Conservation (phyloP, 2,329 filamentous ascomycete species). For the Lachnellula subtilissima region DNA sequence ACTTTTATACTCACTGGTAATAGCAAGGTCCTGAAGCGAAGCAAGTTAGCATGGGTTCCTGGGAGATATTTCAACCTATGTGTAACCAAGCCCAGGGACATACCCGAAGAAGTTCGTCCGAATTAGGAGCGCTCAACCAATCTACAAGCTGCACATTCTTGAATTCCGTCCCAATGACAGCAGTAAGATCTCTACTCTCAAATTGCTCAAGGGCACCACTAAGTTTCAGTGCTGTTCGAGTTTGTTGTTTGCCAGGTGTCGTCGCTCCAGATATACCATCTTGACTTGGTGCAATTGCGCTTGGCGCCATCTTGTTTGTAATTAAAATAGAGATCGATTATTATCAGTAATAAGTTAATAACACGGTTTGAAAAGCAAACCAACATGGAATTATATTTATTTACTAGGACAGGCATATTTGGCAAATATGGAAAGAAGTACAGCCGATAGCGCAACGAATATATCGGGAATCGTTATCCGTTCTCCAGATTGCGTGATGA, state of each 20-base stretch:
- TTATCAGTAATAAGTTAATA: too few species aligned
- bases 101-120: slow-evolving; percentile 52
- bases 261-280: not conserved
- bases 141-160: slow-evolving; percentile 53
- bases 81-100: too few species aligned
- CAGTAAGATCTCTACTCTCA: slow-evolving; percentile 54
- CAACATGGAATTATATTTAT: too few species aligned
- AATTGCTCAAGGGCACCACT: slow-evolving; percentile 30
- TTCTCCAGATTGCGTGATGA: too few species aligned
- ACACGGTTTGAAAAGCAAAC: too few species aligned
- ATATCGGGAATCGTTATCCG: too few species aligned
- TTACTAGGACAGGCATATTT: too few species aligned
- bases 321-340: not conserved
- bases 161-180: slow-evolving; percentile 57
- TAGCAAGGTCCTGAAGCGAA: slow-evolving; percentile 44
- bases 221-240: not conserved
- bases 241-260: not conserved
- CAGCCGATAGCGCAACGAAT: too few species aligned
- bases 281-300: not conserved
- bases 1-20: slow-evolving; percentile 37
- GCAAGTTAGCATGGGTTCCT: too few species aligned
- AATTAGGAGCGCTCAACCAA: slow-evolving; percentile 53
- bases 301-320: not conserved
- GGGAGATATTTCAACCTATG: too few species aligned
- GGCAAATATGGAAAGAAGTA: too few species aligned